Conservation (phyloP, 2,329 filamentous ascomycete species). For the Pseudogymnoascus destructans region DNA sequence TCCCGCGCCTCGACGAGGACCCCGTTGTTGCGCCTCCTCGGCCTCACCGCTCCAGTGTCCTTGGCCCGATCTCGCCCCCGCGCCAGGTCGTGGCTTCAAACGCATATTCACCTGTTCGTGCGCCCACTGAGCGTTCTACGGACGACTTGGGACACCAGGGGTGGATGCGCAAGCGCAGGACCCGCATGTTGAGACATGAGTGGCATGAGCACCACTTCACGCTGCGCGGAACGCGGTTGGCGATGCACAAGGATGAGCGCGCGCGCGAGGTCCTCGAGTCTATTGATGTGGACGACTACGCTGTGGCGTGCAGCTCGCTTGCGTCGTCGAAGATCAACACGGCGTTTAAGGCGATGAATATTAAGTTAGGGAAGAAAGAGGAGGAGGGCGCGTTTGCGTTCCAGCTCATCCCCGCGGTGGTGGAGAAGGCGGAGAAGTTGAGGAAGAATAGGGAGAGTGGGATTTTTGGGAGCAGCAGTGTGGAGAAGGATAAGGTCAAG, state of each 20-base stretch:
- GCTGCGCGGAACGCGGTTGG: slow-evolving; percentile 59
- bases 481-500: slow-evolving; percentile 55
- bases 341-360: slow-evolving; percentile 69
- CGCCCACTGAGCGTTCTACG: slow-evolving; percentile 27
- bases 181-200: slow-evolving; percentile 76
- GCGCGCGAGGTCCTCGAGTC: slow-evolving; percentile 49
- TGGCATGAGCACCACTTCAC: slow-evolving; percentile 90
- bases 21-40: slow-evolving; percentile 27
- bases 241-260: slow-evolving; percentile 58
- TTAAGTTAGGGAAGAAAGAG: slow-evolving; percentile 41
- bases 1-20: slow-evolving; percentile 53
- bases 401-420: slow-evolving; percentile 57
- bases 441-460: slow-evolving; percentile 30
- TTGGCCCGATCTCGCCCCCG: slow-evolving; percentile 7
- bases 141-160: slow-evolving; percentile 60
- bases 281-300: slow-evolving; percentile 80
- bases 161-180: slow-evolving; percentile 90
- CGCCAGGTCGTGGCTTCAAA: slow-evolving; percentile 26
- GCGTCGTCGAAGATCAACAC: slow-evolving; percentile 73
- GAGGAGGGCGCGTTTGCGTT: slow-evolving; percentile 64
- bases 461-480: slow-evolving; percentile 16
- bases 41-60: slow-evolving; percentile 5
- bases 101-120: slow-evolving; percentile 35
- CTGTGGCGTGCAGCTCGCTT: slow-evolving; percentile 68
- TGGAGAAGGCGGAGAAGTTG: slow-evolving; percentile 35